phyloP scores from a whole-genome alignment of 2,329 filamentous ascomycete genomes.

The Colletotrichum aenigma region DNA sequence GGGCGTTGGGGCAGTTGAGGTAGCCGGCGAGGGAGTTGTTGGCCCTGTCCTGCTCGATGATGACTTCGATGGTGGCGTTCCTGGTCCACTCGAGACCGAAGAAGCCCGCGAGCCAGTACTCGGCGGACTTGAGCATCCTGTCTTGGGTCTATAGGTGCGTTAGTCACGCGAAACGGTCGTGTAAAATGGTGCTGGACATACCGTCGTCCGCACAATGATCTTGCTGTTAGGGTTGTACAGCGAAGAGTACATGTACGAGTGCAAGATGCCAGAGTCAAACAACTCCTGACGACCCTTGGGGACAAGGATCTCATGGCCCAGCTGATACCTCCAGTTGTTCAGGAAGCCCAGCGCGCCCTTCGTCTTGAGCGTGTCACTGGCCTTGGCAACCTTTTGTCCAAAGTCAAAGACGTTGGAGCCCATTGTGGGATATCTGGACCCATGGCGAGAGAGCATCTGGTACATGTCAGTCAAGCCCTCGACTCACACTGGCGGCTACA shows the following conservation, averaged over 20 bases:
- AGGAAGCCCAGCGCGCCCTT: conserved; percentile 68
- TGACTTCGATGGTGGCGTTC: conserved; percentile 74
- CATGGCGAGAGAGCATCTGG: conserved; percentile 75
- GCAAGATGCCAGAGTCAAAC: conserved; percentile 71
- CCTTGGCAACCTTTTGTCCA: conserved; percentile 61
- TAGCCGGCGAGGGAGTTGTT: conserved; percentile 77
- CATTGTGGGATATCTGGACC: conserved; percentile 73
- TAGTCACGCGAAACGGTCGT: conserved; percentile 6
- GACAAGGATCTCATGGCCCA: conserved; percentile 75
- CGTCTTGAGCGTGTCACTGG: conserved; percentile 57
- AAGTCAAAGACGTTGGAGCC: conserved; percentile 59
- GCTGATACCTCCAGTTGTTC: conserved; percentile 69
- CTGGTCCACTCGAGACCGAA: conserved; percentile 77
- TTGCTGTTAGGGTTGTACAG: conserved; percentile 76
- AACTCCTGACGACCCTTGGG: conserved; percentile 75
- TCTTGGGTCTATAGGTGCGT: conserved; percentile 62
- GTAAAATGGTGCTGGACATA: conserved; percentile 25
- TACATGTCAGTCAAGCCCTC: neutral
- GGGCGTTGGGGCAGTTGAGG: conserved; percentile 67
- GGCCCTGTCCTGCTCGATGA: conserved; percentile 66
- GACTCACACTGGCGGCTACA: neutral
- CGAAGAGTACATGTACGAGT: conserved; percentile 74
- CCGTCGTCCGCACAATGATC: conserved; percentile 74
- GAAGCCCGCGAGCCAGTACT: conserved; percentile 81
- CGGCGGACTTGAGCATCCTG: conserved; percentile 77